Base-by-base conservation (phyloP, 2,329 filamentous ascomycete species). In the Ceratocystis eucalypticola region DNA sequence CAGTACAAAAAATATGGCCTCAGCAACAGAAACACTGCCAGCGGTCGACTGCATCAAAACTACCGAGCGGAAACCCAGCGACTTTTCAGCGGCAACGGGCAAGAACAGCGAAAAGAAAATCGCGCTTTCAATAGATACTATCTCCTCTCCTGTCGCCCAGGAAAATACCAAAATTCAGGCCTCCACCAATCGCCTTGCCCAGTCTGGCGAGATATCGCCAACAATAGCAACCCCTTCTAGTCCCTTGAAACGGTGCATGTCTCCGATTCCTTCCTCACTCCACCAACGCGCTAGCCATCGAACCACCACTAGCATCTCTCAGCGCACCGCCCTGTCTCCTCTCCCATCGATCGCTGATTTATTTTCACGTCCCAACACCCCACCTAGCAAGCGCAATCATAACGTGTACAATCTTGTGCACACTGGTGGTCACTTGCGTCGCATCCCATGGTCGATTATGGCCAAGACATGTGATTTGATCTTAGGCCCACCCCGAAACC, bases 381-480 rank as follows among this genome's bases (percentile, higher is more conserved):
- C 45, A 3, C 33, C 67, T 44, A 62, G 65, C 10, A 28, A 44
- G 12, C 55, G 30, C 6, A 37, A n/a, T 10, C 30, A 53, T 25
- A 53, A 67, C 44, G 44, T 41, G 17, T 50, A 62, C 55, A 65
- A 46, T 46, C 62, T 61, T 17, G 50, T 68, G 45, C 78, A 74
- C 5, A 71, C 82, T 4, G 75, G 37, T 15, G 37, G 77, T 45
- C 76, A 78, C 0, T 76, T 81, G 44, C 78, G 80, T 64, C 77
- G 80, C 55, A 77, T 88, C 37, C 82, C 84, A 0, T 77, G 83
- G 63, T 82, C 85, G 2, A 82, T 96, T 37, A 81, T 96, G 30
- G 83, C 87, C 66, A 92, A 89, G 75, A 91, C 91, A 0, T 86
- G 84, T 69, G 85, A 89, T 64, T 81, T 94, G 37, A 80, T 96